Conservation (phyloP, 2,329 filamentous ascomycete genomes). For the Cercospora beticola region DNA sequence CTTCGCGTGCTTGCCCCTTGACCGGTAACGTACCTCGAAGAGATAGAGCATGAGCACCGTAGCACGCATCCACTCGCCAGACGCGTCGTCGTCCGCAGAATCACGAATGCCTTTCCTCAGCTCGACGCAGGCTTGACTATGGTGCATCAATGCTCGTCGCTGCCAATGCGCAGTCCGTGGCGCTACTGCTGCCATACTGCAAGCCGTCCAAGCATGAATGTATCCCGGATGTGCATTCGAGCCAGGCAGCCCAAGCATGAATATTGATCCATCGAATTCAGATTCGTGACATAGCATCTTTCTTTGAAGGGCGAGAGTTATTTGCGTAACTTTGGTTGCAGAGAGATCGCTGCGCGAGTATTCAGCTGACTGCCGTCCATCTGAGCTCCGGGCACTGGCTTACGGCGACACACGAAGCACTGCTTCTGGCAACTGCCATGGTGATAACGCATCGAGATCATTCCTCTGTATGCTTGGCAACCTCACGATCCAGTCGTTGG, state of each 20-base stretch:
- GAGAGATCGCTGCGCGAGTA: constrained; percentile 12
- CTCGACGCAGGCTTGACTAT: constrained; percentile 17
- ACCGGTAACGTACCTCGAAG: constrained; percentile 17
- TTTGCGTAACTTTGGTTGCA: constrained; percentile 11
- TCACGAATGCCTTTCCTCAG: constrained; percentile 13
- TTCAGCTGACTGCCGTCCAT: not conserved
- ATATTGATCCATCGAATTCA: constrained; percentile 16
- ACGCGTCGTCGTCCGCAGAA: not conserved
- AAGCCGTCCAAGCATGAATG: constrained; percentile 24
- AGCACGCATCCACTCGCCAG: constrained; percentile 16
- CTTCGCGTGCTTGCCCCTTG: not conserved
- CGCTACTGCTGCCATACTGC: constrained; percentile 17
- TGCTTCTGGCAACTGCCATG: constrained; percentile 2
- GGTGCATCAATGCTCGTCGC: constrained; percentile 22
- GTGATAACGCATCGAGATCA: constrained; percentile 4
- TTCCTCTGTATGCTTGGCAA: constrained; percentile 1
- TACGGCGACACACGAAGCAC: constrained; percentile 18
- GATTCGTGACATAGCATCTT: constrained; percentile 18
- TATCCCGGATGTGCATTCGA: constrained; percentile 16
- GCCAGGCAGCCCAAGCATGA: constrained; percentile 17
- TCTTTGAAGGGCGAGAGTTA: constrained; percentile 20
- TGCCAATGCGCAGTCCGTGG: constrained; percentile 9
- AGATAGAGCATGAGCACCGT: constrained; percentile 24
- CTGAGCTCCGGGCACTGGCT: not conserved
- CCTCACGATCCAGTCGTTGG: not conserved